phyloP scores from a whole-genome alignment of 208 protist genomes.

The Acanthamoeba polyphaga region DNA sequence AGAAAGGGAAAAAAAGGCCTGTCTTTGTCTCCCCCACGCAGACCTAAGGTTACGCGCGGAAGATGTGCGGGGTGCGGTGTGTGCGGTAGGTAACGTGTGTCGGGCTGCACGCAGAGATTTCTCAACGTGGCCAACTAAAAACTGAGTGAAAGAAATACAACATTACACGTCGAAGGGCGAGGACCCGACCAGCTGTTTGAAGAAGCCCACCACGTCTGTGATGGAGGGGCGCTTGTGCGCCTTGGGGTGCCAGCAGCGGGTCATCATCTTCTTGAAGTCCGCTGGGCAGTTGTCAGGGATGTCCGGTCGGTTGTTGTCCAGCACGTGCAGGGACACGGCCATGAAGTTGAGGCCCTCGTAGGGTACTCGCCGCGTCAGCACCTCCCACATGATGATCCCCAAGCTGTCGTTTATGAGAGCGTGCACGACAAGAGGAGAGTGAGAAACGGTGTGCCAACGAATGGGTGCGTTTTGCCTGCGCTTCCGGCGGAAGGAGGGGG shows the following conservation, averaged over 20 bases:
- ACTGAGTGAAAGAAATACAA: too few species aligned
- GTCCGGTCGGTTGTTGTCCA: slow-evolving; percentile 14
- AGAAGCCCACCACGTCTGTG: slow-evolving; percentile 16
- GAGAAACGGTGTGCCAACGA: too few species aligned
- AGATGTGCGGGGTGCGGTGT: too few species aligned
- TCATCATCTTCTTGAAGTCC: slow-evolving; percentile 45
- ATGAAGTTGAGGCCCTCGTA: slow-evolving; percentile 58
- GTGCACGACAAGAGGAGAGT: too few species aligned
- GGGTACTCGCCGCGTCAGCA: slow-evolving; percentile 15
- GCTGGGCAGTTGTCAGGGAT: slow-evolving; percentile 11
- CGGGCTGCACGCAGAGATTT: too few species aligned
- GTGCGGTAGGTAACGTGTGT: too few species aligned
- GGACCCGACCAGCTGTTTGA: background rate
- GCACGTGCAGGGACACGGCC: slow-evolving; percentile 12
- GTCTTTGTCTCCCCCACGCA: background rate
- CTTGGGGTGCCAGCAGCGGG: slow-evolving; percentile 47
- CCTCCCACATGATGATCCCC: slow-evolving; percentile 66
- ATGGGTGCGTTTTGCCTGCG: too few species aligned
- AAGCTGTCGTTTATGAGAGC: background rate
- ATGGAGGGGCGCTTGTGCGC: slow-evolving; percentile 9
- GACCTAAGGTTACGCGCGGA: too few species aligned
- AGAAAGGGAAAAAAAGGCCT: background rate
- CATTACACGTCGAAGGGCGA: slow-evolving; percentile 14
- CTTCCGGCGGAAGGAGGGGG: too few species aligned
- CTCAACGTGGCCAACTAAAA: too few species aligned